A percentile compares a stretch with the other conserved stretches of the same genome.
Evolutionary conservation across 352 stramenopile genomes (phyloP).

Genomic region (Globisporangium yorkense): DNA sequence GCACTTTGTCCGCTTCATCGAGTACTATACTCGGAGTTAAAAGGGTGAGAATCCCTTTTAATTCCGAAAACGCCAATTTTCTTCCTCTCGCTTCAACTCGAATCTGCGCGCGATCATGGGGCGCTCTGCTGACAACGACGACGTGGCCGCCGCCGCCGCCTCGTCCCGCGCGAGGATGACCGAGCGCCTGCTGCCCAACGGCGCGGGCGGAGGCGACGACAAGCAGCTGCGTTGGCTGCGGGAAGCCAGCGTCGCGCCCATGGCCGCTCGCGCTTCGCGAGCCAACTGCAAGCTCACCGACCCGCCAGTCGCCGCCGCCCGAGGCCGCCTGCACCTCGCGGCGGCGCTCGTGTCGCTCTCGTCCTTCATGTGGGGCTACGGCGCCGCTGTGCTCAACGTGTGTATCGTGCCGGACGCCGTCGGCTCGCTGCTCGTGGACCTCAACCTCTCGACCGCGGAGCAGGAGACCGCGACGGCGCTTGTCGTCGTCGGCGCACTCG

Average conservation of each 20-base stretch:
- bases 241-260: constrained; percentile 12
- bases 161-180: constrained; percentile 15
- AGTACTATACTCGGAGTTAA: no score
- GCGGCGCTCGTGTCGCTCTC: constrained; percentile 64
- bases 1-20: no score
- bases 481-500: constrained; percentile 60
- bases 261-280: not conserved
- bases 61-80: no score
- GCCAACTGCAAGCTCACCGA: not conserved
- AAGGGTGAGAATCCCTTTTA: no score
- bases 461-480: constrained; percentile 72
- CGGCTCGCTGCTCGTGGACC: constrained; percentile 64
- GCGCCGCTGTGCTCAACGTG: constrained; percentile 64
- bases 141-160: not conserved
- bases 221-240: constrained; percentile 11
- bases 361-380: constrained; percentile 79
- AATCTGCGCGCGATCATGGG: no score
- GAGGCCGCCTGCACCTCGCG: constrained; percentile 30
- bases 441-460: constrained; percentile 65
- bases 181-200: constrained; percentile 30
- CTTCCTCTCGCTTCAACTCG: not conserved
- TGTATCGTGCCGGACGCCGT: constrained; percentile 70
- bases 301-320: not conserved
- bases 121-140: no score
- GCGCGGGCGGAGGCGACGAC: constrained; percentile 4